Conservation (phyloP, 148 eudicot genomes). For the Bassia scoparia region DNA sequence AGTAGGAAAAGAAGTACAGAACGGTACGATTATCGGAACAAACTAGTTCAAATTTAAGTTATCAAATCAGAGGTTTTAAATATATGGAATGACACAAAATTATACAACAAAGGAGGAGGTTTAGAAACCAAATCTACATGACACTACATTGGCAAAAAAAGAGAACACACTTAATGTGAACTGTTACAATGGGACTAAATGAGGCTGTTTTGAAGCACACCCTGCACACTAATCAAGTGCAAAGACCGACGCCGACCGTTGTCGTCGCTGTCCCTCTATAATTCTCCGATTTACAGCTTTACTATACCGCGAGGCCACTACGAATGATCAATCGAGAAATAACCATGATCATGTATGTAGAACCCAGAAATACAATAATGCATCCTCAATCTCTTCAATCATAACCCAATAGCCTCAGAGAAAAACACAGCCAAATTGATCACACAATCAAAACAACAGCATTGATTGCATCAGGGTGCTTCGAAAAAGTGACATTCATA, state of each 20-base stretch:
- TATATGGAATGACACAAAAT: constrained; percentile 37
- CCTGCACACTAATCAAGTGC: neutral
- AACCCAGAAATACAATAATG: neutral
- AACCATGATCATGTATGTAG: neutral
- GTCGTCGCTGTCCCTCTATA: neutral
- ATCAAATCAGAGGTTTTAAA: constrained; percentile 21
- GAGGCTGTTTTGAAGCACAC: constrained; percentile 17
- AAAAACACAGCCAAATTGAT: constrained; percentile 20
- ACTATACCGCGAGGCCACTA: neutral
- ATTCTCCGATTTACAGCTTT: neutral
- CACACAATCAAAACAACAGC: constrained; percentile 14
- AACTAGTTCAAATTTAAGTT: neutral
- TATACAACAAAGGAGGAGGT: constrained; percentile 38
- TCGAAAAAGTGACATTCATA: constrained; percentile 38
- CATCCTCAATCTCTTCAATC: constrained; percentile 16
- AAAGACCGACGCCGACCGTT: neutral
- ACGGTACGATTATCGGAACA: neutral
- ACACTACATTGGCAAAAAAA: constrained; percentile 19
- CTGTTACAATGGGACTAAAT: constrained; percentile 21
- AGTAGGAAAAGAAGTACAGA: neutral
- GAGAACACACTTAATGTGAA: neutral
- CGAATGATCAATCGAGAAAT: constrained; percentile 6
- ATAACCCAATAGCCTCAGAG: constrained; percentile 3
- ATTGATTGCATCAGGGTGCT: constrained; percentile 19
- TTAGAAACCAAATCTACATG: constrained; percentile 34